phyloP scores from a whole-genome alignment of 2,329 filamentous ascomycete species.

The Aureobasidium pullulans region DNA sequence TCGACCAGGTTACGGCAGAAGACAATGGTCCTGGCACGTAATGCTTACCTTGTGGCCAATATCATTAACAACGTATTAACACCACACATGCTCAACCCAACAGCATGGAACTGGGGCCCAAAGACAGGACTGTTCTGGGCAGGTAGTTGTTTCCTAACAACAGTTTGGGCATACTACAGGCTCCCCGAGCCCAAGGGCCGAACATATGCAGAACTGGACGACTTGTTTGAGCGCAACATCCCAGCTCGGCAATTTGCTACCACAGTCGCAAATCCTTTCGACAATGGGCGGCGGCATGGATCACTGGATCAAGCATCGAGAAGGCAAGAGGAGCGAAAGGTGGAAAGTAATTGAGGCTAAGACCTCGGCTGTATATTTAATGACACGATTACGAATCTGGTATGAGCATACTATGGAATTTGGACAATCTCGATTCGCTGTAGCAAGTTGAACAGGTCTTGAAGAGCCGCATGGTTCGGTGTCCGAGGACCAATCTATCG shows the following conservation, averaged over 20 bases:
- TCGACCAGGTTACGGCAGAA: conserved; percentile 24
- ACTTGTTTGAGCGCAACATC: conserved; percentile 44
- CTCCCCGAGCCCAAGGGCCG: conserved; percentile 49
- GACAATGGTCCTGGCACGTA: conserved; percentile 25
- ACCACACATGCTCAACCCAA: conserved; percentile 23
- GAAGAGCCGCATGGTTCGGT: background rate
- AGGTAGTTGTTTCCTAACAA: conserved; percentile 37
- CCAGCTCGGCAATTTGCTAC: conserved; percentile 35
- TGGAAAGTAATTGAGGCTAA: background rate
- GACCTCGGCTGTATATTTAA: background rate
- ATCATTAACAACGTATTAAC: conserved; percentile 22
- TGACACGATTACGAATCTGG: conserved; percentile 1
- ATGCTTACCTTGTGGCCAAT: conserved; percentile 23
- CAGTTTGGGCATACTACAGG: conserved; percentile 46
- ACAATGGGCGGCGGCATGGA: background rate
- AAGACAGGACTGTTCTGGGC: conserved; percentile 35
- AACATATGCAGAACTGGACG: conserved; percentile 49
- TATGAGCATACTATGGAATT: background rate
- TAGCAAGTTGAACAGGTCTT: background rate
- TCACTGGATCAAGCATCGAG: background rate
- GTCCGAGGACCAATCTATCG: too few relatives aligned
- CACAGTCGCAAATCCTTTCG: conserved; percentile 19
- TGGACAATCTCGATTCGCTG: background rate
- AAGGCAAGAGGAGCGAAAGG: background rate
- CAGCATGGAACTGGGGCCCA: conserved; percentile 15